phyloP scores from a whole-genome alignment of 2,329 filamentous ascomycete species.

The Trichoderma endophyticum region DNA sequence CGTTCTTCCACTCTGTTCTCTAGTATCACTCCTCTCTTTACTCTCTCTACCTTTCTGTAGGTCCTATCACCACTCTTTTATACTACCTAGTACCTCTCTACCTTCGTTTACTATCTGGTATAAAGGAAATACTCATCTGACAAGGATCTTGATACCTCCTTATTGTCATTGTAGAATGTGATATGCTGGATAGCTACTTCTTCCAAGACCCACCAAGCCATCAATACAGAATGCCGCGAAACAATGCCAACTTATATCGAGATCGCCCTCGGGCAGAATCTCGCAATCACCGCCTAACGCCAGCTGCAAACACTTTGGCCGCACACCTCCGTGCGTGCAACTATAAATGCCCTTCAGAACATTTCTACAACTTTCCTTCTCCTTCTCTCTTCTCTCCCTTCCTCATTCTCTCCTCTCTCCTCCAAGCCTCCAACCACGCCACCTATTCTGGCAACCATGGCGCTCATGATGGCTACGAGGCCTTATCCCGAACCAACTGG shows the following conservation, averaged over 20 bases:
- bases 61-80: too few species aligned
- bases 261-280: background rate
- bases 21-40: background rate
- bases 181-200: background rate
- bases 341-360: background rate
- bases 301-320: background rate
- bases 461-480: background rate
- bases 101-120: background rate
- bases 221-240: background rate
- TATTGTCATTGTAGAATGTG: background rate
- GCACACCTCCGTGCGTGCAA: background rate
- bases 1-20: background rate
- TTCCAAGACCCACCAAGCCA: background rate
- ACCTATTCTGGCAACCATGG: background rate
- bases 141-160: background rate
- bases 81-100: background rate
- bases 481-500: background rate
- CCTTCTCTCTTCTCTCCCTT: background rate
- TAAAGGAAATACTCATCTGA: background rate
- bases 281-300: background rate
- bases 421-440: background rate
- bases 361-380: background rate
- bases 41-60: background rate
- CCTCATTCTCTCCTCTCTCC: background rate
- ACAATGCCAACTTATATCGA: background rate